phyloP scores from a whole-genome alignment of 2,329 filamentous ascomycete species.

The Colletotrichum graminicola region DNA sequence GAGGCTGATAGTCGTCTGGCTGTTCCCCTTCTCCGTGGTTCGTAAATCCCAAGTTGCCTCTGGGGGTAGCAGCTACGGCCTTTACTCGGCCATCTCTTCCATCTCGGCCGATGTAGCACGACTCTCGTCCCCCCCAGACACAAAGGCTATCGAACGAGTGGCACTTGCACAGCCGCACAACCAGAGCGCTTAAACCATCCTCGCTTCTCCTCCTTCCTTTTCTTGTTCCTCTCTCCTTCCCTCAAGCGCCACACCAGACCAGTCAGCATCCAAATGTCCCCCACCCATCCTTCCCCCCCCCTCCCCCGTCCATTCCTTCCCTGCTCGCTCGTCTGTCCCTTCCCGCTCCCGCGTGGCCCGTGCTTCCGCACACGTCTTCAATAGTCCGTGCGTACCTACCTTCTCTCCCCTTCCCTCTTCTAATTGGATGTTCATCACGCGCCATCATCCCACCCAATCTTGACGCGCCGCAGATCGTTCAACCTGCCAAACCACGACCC shows the following conservation, averaged over 20 bases:
- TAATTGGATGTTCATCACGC: constrained; percentile 27
- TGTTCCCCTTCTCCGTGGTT: constrained; percentile 13
- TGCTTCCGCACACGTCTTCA: neutral
- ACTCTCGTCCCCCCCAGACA: neutral
- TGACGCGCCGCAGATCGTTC: constrained; percentile 36
- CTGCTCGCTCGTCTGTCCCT: neutral
- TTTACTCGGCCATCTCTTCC: constrained; percentile 9
- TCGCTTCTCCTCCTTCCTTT: neutral
- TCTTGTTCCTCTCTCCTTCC: neutral
- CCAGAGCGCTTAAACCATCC: constrained; percentile 27
- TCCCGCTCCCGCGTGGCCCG: constrained; percentile 13
- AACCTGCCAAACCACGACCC: constrained; percentile 1
- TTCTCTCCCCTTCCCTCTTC: neutral
- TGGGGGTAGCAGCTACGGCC: neutral
- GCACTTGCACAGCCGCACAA: constrained; percentile 38
- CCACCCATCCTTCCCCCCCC: neutral
- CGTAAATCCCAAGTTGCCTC: neutral
- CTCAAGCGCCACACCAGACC: constrained; percentile 29
- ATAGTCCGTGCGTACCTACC: too few species aligned
- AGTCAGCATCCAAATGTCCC: constrained; percentile 8
- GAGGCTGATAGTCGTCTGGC: neutral
- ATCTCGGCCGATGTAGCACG: constrained; percentile 4
- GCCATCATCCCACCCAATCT: constrained; percentile 37
- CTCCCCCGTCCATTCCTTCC: neutral
- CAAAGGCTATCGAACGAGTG: neutral